Evolutionary conservation across 768 basidiomycete genomes (phyloP), one percentile per base, ranked within the genome.

Genomic region (Amanita phalloides): DNA sequence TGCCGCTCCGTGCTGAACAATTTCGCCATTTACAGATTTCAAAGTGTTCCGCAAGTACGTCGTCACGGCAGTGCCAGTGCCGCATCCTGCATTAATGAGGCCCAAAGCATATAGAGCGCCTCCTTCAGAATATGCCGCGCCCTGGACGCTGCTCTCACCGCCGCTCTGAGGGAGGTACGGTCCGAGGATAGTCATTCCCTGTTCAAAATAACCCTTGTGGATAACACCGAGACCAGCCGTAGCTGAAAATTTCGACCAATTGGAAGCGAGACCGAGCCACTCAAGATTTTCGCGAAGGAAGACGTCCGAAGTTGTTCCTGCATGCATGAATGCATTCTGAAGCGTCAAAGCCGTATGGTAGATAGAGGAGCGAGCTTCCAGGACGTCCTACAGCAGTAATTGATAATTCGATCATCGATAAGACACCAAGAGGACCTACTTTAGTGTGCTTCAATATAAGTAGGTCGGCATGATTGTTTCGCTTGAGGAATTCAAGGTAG

Each of bases 201-300:
- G 86, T 60, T 92, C 82, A 60, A 91, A 89, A 65, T 93, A 93
- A 39, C 96, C 96, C 62, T 95, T 94, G 72, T 98, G 92, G 56
- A 99, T 97, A 51, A 98, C 90, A 55, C 96, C 96, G 21, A 99
- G 80, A 7, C 90, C 93, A 17, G 96, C 93, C 10, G 96, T 97
- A 5, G 96, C 91, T 3, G 92, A 90, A 70, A 98, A 99, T 62
- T 98, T 99, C 26, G 92, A 90, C 96, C 96, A 99, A 64, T 99
- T 98, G 25, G 86, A 86, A 2, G 96, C 96, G 49, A 90, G 78
- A 8, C 82, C 89, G 3, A 99, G 79, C 93, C 94, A 99, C 63
- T 97, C 95, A 32, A 99, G 77, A 64, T 98, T 98, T 48, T 97
- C 90, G 10, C 93, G 83, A 17, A 99, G 73, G 71, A 98, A 99